A percentile compares a stretch with the other conserved stretches of the same genome.
phyloP scores from a whole-genome alignment of 139 green algal species.

The Chlorella sp. region DNA sequence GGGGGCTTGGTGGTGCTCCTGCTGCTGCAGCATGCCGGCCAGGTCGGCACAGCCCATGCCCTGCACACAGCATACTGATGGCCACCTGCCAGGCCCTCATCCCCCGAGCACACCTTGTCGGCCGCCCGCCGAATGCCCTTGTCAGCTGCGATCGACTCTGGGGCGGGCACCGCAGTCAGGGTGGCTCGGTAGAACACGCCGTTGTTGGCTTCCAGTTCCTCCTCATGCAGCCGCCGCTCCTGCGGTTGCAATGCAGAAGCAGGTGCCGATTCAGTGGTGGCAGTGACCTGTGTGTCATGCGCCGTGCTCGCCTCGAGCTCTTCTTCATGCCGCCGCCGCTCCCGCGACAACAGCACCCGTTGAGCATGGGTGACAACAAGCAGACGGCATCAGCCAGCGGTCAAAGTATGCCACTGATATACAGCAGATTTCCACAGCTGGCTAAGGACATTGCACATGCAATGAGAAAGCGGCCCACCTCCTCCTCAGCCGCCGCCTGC shows the following conservation, averaged over 20 bases:
- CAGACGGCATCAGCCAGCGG: too few relatives aligned
- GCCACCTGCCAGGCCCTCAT: not conserved
- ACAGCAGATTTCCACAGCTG: too few relatives aligned
- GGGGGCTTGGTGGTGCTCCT: not conserved
- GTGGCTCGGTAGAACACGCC: slow-evolving; percentile 58
- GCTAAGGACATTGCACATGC: too few relatives aligned
- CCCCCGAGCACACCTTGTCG: slow-evolving; percentile 67
- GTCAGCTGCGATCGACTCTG: slow-evolving; percentile 34
- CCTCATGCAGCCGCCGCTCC: slow-evolving; percentile 43
- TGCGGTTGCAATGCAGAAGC: not conserved
- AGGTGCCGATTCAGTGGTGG: not conserved
- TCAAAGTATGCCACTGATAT: too few relatives aligned
- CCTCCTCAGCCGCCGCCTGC: slow-evolving; percentile 31
- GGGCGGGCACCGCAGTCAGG: slow-evolving; percentile 56
- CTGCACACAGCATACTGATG: not conserved
- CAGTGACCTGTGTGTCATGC: too few relatives aligned
- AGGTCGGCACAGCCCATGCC: not conserved
- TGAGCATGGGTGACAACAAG: too few relatives aligned
- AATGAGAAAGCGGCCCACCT: slow-evolving; percentile 18
- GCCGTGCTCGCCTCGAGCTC: too few relatives aligned
- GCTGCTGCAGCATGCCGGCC: not conserved
- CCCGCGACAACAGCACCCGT: too few relatives aligned
- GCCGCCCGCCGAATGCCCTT: slow-evolving; percentile 64
- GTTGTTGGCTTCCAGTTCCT: slow-evolving; percentile 57
- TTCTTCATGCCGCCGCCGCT: too few relatives aligned